Evolutionary conservation across 2,329 filamentous ascomycete species (phyloP), one percentile per base, ranked within the genome.

Genomic region (Trichoderma citrinoviride): DNA sequence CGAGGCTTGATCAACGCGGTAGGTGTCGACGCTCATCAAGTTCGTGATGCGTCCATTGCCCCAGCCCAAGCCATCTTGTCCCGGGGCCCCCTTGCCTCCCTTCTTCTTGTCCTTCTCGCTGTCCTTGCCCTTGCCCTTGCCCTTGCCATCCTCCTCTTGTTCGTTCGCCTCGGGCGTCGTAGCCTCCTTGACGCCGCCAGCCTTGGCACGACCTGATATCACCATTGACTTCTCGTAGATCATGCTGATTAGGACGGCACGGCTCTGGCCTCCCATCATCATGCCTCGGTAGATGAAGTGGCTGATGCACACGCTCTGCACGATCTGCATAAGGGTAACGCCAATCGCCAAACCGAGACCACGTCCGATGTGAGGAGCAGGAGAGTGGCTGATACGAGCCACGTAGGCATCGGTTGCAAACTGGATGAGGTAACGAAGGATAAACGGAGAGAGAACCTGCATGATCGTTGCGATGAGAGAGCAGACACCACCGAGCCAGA

Each of bases 201-300:
- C 93, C 76, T 89, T 95, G 23, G 95, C 95, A 57, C 93, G 85
- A 12, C 90, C 92, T 0, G 93, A 97, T 17, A 98, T 85, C 57
- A 88, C 88, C 89, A 97, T 92, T 3, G 92, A 88, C 77, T 98
- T 98, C 74, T 95, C 91, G 72, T 96, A 98, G 65, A 98, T 92
- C 65, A 93, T 79, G 23, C 90, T 87, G 70, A 97, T 96, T 49
- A 98, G 80, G 0, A 92, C 90, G 1, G 89, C 92, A 74, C 94
- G 85, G 7, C 86, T 80, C 78, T 97, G 89, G 0, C 92, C 95
- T 68, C 94, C 95, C 44, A 96, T 87, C 79, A 96, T 88, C 90
- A 97, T 96, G 23, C 94, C 93, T 23, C 89, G 87, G 73, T 94
- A 98, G 73, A 98, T 89, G 78, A 96, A 97, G 73, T 98, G 94